phyloP scores from a whole-genome alignment of 2,329 filamentous ascomycete genomes.

The Colletotrichum cordylinicola region DNA sequence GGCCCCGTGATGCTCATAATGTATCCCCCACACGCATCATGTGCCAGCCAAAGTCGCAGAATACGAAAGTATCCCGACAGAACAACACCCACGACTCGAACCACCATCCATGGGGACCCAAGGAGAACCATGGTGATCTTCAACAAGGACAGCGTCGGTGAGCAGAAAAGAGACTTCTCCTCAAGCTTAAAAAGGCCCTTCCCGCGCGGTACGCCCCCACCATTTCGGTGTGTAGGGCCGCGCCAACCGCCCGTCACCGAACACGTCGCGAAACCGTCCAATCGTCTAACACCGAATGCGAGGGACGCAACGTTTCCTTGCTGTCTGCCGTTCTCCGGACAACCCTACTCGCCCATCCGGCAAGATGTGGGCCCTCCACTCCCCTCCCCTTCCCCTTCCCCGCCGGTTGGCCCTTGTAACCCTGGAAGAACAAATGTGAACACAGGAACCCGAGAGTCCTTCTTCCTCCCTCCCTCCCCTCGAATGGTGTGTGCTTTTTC shows the following conservation, averaged over 20 bases:
- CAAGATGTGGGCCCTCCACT: not conserved
- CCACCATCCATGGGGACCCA: not conserved
- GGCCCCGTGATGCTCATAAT: not conserved
- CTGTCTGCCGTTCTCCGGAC: not conserved
- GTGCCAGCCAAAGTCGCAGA: not conserved
- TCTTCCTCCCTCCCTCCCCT: not conserved
- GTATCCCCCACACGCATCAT: not conserved
- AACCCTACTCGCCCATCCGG: not conserved
- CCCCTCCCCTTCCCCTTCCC: not conserved
- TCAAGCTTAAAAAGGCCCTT: not conserved
- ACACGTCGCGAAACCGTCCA: not conserved
- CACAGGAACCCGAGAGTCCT: not conserved
- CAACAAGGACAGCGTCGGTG: not conserved
- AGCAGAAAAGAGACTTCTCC: not conserved
- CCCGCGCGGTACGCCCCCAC: not conserved
- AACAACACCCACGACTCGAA: not conserved
- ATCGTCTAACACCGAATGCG: not conserved
- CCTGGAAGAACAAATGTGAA: not conserved
- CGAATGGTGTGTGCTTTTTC: not conserved
- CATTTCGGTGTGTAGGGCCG: not conserved
- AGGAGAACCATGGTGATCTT: not conserved
- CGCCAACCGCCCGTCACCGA: not conserved
- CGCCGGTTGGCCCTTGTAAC: not conserved
- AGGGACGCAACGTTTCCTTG: not conserved
- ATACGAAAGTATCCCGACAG: not conserved